A percentile compares a stretch with the other conserved stretches of the same genome.
Conservation (phyloP, 768 basidiomycete genomes). For the Paxillus involutus region DNA sequence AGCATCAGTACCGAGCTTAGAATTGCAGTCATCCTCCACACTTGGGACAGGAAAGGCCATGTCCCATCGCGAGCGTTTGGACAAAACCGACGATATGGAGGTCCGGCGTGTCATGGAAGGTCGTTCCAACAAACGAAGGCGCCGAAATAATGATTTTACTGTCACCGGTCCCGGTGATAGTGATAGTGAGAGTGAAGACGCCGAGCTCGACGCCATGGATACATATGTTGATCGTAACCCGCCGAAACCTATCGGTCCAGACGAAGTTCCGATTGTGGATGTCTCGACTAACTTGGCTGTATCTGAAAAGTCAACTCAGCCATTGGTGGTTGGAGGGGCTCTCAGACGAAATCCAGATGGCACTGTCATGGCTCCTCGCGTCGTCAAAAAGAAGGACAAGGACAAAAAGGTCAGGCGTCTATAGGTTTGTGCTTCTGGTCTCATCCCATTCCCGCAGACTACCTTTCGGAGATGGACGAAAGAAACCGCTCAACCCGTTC, state of each 20-base stretch:
- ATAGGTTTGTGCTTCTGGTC: slow-evolving; percentile 1
- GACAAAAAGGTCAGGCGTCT: slow-evolving; percentile 41
- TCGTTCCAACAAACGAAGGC: slow-evolving; percentile 48
- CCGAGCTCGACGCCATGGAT: slow-evolving; percentile 33
- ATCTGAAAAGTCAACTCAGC: slow-evolving; percentile 13
- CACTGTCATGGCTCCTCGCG: slow-evolving; percentile 45
- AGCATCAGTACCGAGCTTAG: slow-evolving; percentile 57
- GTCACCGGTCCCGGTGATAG: slow-evolving; percentile 9
- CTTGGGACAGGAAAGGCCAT: slow-evolving; percentile 71
- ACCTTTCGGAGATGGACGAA: slow-evolving; percentile 54
- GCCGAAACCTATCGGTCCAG: not conserved
- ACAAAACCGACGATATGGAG: slow-evolving; percentile 59
- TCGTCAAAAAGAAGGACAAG: slow-evolving; percentile 44
- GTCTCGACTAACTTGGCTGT: slow-evolving; percentile 6
- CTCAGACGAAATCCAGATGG: slow-evolving; percentile 69
- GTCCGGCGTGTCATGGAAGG: slow-evolving; percentile 54
- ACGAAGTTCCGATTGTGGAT: slow-evolving; percentile 16
- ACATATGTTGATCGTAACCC: slow-evolving; percentile 18
- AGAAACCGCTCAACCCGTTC: slow-evolving; percentile 26
- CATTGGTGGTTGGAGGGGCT: slow-evolving; percentile 55
- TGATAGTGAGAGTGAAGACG: slow-evolving; percentile 34
- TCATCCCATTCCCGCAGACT: slow-evolving; percentile 25
- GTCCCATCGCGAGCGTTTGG: slow-evolving; percentile 61
- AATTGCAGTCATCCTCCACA: slow-evolving; percentile 78
- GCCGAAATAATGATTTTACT: slow-evolving; percentile 32